Percentiles rank a stretch among this genome's conserved stretches.
Evolutionary conservation across 208 protist species (phyloP).

Genomic region (Leishmania mexicana): DNA sequence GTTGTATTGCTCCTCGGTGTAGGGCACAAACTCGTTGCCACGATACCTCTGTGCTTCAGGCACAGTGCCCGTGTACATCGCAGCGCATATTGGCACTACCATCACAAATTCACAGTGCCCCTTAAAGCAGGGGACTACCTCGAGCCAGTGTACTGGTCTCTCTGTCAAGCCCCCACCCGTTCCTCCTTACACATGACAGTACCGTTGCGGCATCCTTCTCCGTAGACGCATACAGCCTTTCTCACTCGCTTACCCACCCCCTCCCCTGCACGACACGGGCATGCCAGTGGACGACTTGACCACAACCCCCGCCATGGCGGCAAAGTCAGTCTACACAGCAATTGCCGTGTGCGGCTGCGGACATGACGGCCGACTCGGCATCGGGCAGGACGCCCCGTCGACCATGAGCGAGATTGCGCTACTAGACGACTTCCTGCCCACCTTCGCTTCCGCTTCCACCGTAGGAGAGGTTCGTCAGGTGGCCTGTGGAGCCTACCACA

Average conservation of each 20-base stretch:
- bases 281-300: background rate
- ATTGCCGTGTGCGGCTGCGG: constrained; percentile 84
- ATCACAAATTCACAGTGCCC: background rate
- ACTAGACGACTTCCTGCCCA: constrained; percentile 30
- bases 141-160: background rate
- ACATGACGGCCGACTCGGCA: constrained; percentile 76
- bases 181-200: background rate
- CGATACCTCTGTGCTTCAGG: background rate
- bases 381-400: constrained; percentile 35
- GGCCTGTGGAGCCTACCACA: constrained; percentile 85
- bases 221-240: background rate
- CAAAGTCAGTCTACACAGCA: constrained; percentile 3
- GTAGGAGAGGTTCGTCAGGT: constrained; percentile 35
- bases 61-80: background rate
- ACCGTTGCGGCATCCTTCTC: background rate
- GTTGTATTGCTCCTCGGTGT: background rate
- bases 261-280: background rate
- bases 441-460: background rate
- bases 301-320: background rate
- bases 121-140: background rate
- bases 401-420: constrained; percentile 22
- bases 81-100: background rate
- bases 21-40: background rate
- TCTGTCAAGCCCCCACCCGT: background rate
- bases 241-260: background rate